Percentiles rank a stretch among this genome's conserved stretches.
Conservation (phyloP, 495 filamentous ascomycete genomes). For the Zalerion maritima region DNA sequence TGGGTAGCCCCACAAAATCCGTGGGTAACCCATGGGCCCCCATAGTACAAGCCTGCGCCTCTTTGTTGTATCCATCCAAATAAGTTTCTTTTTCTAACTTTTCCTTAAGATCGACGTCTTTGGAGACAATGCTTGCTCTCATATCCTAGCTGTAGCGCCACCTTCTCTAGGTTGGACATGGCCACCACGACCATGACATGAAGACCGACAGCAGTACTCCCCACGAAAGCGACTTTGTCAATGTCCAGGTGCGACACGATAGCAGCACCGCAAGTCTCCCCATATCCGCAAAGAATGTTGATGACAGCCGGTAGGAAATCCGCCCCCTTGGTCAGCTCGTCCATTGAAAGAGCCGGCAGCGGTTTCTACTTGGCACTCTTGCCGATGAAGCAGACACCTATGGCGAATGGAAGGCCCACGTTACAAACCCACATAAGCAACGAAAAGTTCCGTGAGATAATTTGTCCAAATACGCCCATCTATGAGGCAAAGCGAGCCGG, state of each 20-base stretch:
- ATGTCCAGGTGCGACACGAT: constrained; percentile 72
- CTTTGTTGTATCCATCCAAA: too few relatives aligned
- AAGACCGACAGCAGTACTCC: constrained; percentile 63
- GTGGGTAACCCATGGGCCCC: too few relatives aligned
- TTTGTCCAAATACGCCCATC: constrained; percentile 67
- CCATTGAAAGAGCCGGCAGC: constrained; percentile 53
- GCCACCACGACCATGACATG: constrained; percentile 72
- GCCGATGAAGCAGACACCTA: constrained; percentile 60
- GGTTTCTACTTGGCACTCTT: constrained; percentile 79
- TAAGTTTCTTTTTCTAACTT: too few relatives aligned
- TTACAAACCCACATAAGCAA: constrained; percentile 82
- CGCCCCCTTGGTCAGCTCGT: constrained; percentile 57
- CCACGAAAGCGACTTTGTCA: constrained; percentile 79
- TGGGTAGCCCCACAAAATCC: too few relatives aligned
- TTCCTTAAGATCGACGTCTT: constrained; percentile 73
- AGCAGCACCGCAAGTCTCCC: constrained; percentile 62
- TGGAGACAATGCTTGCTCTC: constrained; percentile 78
- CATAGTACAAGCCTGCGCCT: too few relatives aligned
- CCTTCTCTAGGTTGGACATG: constrained; percentile 76
- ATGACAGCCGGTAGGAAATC: constrained; percentile 76
- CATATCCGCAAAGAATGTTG: constrained; percentile 70
- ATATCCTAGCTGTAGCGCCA: constrained; percentile 73
- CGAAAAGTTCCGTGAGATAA: constrained; percentile 82
- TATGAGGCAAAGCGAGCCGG: too few relatives aligned
- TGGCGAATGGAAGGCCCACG: constrained; percentile 66